A percentile compares a stretch with the other conserved stretches of the same genome.
Evolutionary conservation across 2,329 filamentous ascomycete species (phyloP).

Genomic region (Zymoseptoria ardabiliae): DNA sequence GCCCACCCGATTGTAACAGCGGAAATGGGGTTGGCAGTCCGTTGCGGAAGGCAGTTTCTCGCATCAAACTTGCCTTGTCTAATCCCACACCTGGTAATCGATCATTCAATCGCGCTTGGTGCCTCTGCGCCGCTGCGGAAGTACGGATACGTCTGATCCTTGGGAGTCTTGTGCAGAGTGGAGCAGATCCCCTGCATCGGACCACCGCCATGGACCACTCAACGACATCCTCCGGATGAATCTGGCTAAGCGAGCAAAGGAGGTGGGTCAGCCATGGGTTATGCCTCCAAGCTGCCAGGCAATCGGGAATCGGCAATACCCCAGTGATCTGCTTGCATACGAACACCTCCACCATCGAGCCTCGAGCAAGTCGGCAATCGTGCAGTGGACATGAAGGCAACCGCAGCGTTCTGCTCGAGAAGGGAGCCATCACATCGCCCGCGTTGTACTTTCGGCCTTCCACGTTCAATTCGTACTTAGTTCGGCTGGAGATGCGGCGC

Average conservation of each 20-base stretch:
- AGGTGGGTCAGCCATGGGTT: neutral
- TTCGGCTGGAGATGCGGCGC: neutral
- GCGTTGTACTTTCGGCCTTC: neutral
- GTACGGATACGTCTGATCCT: neutral
- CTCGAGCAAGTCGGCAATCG: neutral
- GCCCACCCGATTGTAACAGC: neutral
- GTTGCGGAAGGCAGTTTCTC: neutral
- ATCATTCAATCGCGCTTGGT: neutral
- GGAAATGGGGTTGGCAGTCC: neutral
- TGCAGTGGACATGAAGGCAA: neutral
- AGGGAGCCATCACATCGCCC: neutral
- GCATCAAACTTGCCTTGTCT: neutral
- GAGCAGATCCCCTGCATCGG: neutral
- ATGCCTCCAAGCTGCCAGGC: too few relatives aligned
- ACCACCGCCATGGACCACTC: neutral
- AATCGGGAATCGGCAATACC: neutral
- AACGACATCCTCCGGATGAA: neutral
- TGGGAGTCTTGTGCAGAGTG: neutral
- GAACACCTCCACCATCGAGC: neutral
- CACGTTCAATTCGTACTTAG: neutral
- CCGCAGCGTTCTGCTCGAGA: neutral
- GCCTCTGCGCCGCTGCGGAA: too few relatives aligned
- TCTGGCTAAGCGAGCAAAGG: neutral
- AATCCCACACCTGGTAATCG: neutral
- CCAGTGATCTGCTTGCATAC: neutral